Conservation (phyloP, 306 rosid species). For the Dryas alaskensis region DNA sequence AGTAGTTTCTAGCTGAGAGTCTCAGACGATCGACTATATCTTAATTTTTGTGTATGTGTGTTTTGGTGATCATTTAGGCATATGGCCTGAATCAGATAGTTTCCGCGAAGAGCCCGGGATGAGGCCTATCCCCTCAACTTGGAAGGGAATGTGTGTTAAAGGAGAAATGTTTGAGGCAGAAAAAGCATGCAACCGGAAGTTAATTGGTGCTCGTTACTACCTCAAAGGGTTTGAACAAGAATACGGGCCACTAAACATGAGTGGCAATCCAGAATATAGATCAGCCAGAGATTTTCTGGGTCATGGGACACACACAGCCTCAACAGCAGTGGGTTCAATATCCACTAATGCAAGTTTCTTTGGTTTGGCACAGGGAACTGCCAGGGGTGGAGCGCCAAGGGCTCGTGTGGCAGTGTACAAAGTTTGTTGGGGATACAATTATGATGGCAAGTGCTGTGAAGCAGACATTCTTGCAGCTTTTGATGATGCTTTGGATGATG, state of each 20-base stretch:
- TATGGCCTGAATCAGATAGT: conserved; percentile 63
- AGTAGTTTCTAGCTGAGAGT: no score
- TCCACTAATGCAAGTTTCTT: conserved; percentile 31
- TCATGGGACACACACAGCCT: conserved; percentile 65
- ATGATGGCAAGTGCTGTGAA: conserved; percentile 34
- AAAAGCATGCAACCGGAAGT: conserved; percentile 46
- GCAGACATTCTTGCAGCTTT: conserved; percentile 56
- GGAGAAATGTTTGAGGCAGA: conserved; percentile 43
- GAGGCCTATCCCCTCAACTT: conserved; percentile 39
- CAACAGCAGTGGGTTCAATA: conserved; percentile 51
- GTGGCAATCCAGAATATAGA: conserved; percentile 37
- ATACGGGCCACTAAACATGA: conserved; percentile 32
- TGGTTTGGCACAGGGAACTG: conserved; percentile 40
- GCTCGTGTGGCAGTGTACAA: conserved; percentile 57
- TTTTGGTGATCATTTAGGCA: conserved; percentile 27
- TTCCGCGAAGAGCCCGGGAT: conserved; percentile 35
- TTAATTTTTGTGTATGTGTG: neutral
- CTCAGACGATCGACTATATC: no score
- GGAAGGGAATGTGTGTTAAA: conserved; percentile 48
- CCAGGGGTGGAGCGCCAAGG: conserved; percentile 54
- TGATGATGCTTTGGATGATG: conserved; percentile 54
- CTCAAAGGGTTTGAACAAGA: conserved; percentile 45
- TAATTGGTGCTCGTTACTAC: conserved; percentile 58
- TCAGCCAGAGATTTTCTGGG: conserved; percentile 55
- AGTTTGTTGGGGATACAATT: conserved; percentile 49